Conservation (phyloP, 331 rosid species). For the Cydonia oblonga region DNA sequence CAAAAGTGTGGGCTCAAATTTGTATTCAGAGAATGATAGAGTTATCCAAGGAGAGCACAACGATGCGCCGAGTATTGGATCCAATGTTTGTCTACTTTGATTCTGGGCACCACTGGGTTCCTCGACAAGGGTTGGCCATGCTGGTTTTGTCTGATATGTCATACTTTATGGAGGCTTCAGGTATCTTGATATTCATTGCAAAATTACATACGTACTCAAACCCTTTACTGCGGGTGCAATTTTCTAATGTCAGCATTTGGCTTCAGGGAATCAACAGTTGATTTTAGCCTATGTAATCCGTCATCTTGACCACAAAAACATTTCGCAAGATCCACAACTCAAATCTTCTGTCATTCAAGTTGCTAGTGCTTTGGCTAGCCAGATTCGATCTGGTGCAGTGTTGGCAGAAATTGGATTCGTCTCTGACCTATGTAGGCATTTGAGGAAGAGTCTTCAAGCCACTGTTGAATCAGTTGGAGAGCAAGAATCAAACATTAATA, state of each 20-base stretch:
- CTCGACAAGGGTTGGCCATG: constrained; percentile 69
- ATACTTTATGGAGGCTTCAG: constrained; percentile 63
- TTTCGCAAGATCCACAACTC: constrained; percentile 60
- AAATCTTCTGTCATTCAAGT: constrained; percentile 67
- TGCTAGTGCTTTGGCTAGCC: constrained; percentile 67
- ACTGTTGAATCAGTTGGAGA: constrained; percentile 64
- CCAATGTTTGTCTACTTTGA: constrained; percentile 86
- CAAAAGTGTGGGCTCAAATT: constrained; percentile 83
- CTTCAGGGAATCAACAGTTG: constrained; percentile 68
- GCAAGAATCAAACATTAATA: constrained; percentile 60
- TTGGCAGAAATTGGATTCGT: constrained; percentile 80
- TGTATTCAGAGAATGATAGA: constrained; percentile 88
- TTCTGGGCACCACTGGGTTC: constrained; percentile 65
- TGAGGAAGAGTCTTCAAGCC: constrained; percentile 95
- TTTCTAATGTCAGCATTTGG: constrained; percentile 5
- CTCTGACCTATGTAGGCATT: constrained; percentile 86
- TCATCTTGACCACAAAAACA: constrained; percentile 93
- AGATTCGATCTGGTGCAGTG: constrained; percentile 54
- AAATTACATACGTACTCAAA: neutral
- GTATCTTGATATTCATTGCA: constrained; percentile 29
- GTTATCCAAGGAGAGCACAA: constrained; percentile 79
- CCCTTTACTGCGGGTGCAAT: neutral
- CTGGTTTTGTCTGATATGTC: constrained; percentile 71
- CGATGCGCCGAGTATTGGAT: constrained; percentile 86
- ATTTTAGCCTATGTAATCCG: constrained; percentile 66